These are phyloP conservation scores for Penicillium silybi DNA, from an alignment of 495 filamentous ascomycete genomes.

Conservation along the genomic window DNA sequence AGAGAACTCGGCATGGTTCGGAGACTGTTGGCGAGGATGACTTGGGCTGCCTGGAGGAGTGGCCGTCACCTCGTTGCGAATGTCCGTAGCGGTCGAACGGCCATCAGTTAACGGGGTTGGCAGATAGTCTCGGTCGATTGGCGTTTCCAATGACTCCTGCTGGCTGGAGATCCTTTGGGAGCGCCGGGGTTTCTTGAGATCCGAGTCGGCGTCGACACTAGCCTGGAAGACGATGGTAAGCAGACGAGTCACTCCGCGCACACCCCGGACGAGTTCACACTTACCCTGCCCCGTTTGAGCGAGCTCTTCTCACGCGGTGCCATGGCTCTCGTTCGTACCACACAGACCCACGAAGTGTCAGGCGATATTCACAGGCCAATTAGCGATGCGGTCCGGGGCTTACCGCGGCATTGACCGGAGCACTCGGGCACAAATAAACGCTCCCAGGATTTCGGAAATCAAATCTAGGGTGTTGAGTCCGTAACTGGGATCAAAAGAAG, in stretches of 20 bases:
- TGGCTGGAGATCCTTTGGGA: constrained; percentile 52
- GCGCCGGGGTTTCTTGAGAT: constrained; percentile 50
- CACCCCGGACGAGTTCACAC: background rate
- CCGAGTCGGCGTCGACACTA: constrained; percentile 37
- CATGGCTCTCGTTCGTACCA: constrained; percentile 31
- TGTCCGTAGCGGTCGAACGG: constrained; percentile 57
- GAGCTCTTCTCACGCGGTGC: constrained; percentile 50
- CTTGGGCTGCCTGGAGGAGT: constrained; percentile 65
- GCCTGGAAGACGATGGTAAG: constrained; percentile 21
- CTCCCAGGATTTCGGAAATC: background rate
- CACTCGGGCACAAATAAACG: background rate
- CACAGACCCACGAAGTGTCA: constrained; percentile 1
- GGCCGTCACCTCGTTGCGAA: constrained; percentile 66
- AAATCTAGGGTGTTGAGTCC: background rate
- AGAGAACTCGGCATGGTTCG: constrained; percentile 54
- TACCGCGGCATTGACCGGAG: constrained; percentile 5
- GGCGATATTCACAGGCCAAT: constrained; percentile 18
- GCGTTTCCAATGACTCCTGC: constrained; percentile 51
- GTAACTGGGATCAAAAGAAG: background rate
- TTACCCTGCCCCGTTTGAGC: constrained; percentile 50
- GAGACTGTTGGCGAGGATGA: constrained; percentile 49
- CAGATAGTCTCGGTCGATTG: constrained; percentile 62
- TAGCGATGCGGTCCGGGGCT: constrained; percentile 6
- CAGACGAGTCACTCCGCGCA: background rate
- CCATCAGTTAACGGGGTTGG: constrained; percentile 79